These are phyloP conservation scores for Lecanicillium sp. DNA, from an alignment of 2,329 filamentous ascomycete species.

Conservation along the genomic window DNA sequence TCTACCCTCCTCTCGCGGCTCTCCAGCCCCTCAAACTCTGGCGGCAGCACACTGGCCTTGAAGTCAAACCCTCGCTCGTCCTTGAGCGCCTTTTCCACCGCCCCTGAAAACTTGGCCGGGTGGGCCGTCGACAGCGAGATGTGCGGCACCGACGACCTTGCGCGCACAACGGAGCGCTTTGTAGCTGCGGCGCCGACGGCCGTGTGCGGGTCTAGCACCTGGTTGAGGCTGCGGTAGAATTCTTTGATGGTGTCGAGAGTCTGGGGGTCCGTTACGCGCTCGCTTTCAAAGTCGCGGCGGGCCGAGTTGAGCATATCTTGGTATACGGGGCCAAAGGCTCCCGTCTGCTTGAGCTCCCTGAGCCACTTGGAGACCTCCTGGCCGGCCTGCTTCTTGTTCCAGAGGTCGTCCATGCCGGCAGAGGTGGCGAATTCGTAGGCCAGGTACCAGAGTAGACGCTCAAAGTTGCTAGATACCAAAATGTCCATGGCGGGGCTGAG, in stretches of 20 bases:
- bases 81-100: conserved; percentile 71
- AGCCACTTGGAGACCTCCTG: conserved; percentile 75
- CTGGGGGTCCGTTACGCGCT: conserved; percentile 58
- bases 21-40: conserved; percentile 74
- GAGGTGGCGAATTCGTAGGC: conserved; percentile 60
- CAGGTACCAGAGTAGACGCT: conserved; percentile 89
- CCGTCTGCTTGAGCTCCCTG: conserved; percentile 67
- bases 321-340: conserved; percentile 73
- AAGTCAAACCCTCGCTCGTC: conserved; percentile 69
- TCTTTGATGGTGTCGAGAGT: conserved; percentile 57
- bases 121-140: conserved; percentile 90
- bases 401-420: conserved; percentile 54
- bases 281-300: conserved; percentile 69
- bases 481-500: conserved; percentile 97
- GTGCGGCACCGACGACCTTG: conserved; percentile 49
- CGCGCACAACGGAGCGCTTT: conserved; percentile 54
- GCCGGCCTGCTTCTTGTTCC: conserved; percentile 61
- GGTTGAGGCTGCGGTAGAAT: conserved; percentile 52
- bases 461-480: conserved; percentile 91
- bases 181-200: conserved; percentile 79
- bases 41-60: conserved; percentile 62
- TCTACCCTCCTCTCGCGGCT: conserved; percentile 66
- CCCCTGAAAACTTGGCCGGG: conserved; percentile 86
- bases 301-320: conserved; percentile 63
- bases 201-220: conserved; percentile 88